These are phyloP conservation scores for Hippophae tibetana DNA, from an alignment of 306 rosid species.

Conservation along the genomic window DNA sequence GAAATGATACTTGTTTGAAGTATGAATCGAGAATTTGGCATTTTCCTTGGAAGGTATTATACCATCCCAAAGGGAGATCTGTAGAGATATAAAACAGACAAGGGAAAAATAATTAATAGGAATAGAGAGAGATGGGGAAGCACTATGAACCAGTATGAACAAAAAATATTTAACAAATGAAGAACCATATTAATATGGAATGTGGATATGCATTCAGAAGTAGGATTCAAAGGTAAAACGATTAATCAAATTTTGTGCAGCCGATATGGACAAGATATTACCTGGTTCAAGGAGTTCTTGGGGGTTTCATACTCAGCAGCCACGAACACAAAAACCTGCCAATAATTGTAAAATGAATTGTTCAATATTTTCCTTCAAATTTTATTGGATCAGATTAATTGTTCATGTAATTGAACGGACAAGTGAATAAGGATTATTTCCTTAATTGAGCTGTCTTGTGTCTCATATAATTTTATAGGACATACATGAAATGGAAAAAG, in stretches of 20 bases:
- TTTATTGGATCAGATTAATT: neutral
- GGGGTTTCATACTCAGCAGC: slow-evolving; percentile 83
- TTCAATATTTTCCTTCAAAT: neutral
- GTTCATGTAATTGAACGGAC: neutral
- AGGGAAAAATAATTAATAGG: slow-evolving; percentile 2
- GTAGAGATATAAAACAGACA: slow-evolving; percentile 10
- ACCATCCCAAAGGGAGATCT: slow-evolving; percentile 96
- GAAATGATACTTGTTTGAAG: slow-evolving; percentile 76
- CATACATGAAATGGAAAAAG: neutral
- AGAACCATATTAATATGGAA: neutral
- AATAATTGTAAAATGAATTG: slow-evolving; percentile 12
- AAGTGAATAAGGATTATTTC: neutral
- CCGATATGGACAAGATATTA: slow-evolving; percentile 11
- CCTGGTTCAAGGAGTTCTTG: slow-evolving; percentile 69
- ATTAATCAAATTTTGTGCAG: slow-evolving; percentile 1
- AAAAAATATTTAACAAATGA: neutral
- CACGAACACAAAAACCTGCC: slow-evolving; percentile 70
- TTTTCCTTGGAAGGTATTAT: slow-evolving; percentile 77
- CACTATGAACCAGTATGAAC: neutral
- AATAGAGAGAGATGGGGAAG: neutral
- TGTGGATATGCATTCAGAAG: neutral
- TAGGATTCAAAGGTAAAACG: neutral
- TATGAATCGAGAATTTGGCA: slow-evolving; percentile 70
- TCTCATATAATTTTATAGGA: neutral
- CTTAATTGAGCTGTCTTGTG: neutral